These are phyloP conservation scores for Phytophthora ramorum DNA, from an alignment of 352 stramenopile genomes.

Conservation along the genomic window DNA sequence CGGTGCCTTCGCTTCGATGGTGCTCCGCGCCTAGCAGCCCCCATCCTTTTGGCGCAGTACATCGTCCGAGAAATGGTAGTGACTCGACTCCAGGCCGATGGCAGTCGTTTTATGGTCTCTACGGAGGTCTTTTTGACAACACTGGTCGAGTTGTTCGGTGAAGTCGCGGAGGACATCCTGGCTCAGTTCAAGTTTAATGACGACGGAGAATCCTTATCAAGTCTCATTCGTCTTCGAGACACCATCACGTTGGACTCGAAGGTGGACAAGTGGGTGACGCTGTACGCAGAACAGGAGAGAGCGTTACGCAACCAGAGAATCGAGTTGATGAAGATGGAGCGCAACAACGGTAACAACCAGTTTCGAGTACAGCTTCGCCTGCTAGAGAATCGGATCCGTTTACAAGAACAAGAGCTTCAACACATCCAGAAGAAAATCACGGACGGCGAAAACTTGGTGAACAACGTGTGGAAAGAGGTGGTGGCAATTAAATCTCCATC, in stretches of 20 bases:
- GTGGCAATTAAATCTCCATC: conserved; percentile 29
- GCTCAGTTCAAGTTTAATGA: conserved; percentile 87
- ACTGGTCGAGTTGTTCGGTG: conserved; percentile 55
- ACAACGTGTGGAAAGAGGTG: conserved; percentile 69
- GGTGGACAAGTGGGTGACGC: conserved; percentile 48
- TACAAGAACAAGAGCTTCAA: conserved; percentile 69
- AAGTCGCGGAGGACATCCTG: conserved; percentile 74
- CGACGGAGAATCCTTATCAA: conserved; percentile 76
- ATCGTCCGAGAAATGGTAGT: conserved; percentile 35
- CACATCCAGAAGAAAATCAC: conserved; percentile 66
- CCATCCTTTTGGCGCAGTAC: conserved; percentile 50
- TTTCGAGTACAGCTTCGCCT: conserved; percentile 65
- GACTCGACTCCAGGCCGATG: conserved; percentile 7
- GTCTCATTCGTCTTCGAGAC: conserved; percentile 69
- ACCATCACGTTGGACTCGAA: conserved; percentile 71
- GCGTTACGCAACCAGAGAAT: conserved; percentile 64
- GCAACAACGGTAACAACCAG: conserved; percentile 53
- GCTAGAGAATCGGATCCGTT: conserved; percentile 59
- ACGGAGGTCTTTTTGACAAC: conserved; percentile 53
- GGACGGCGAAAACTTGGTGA: conserved; percentile 53
- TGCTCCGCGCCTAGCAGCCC: conserved; percentile 19
- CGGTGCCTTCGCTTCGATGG: conserved; percentile 4
- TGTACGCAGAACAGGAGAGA: conserved; percentile 60
- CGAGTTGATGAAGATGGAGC: conserved; percentile 67
- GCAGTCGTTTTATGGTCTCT: conserved; percentile 36